Base-by-base conservation (phyloP, 2,329 filamentous ascomycete species). In the Exophiala oligosperma region DNA sequence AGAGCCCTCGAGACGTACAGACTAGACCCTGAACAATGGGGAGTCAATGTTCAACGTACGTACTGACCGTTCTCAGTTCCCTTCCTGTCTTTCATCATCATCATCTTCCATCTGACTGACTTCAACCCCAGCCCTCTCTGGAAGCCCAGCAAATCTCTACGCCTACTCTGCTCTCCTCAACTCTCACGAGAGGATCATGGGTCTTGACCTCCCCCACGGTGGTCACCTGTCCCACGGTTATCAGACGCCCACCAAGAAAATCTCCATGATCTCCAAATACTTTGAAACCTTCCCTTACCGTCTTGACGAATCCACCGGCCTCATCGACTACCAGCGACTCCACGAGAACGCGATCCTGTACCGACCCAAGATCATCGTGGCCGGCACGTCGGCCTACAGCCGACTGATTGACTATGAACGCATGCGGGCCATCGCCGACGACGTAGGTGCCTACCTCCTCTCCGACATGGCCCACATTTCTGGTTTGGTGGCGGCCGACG, bases 381-480 rank as follows among this genome's bases (percentile, higher is more conserved):
- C 92, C 51, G 94, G 93, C 67, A 92, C 94, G 55, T 96, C 91
- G 60, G 94, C 94, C 48, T 99, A 99, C 81, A 94, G 92, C 79
- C 88, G 94, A 64, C 82, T 96, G 64, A 96, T 99, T 68, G 92
- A 99, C 78, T 99, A 99, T 77, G 85, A 88, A 69, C 87, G 89
- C 67, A 94, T 99, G 84, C 90, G 91, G 65, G 84, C 91, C 67
- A 94, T 96, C 64, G 90, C 89, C 67, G 89, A 96, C 76, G 95
- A 96, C 78, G 84, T 91, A 57, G 91, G 92, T 68, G 91, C 91
- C 70, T 99, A 97, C 77, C 83, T 99, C 57, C 80, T 99, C 61
- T 91, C 91, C 68, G 94, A 99, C 72, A 97, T 99, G 86, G 94
- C 94, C 53, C 94, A 99, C 72, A 95, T 99, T 67, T 97, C 93